Base-by-base conservation (phyloP, 176 grass and related monocot genomes). In the Oropetium thomaeum region DNA sequence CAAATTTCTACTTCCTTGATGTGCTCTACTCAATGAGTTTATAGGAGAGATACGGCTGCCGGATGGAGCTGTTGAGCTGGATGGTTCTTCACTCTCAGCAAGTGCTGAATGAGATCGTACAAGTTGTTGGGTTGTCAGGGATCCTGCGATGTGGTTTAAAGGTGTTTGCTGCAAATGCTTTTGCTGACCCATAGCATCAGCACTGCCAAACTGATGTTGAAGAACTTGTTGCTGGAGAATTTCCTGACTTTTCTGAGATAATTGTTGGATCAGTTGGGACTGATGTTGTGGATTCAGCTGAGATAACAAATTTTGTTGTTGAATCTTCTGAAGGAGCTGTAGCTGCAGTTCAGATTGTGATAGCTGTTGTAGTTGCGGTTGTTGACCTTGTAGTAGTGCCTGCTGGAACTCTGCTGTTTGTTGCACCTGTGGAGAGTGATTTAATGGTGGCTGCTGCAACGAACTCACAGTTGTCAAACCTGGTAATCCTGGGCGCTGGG, bases 251-350 rank as follows among this genome's bases (percentile, higher is more conserved):
- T 92, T 91, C 72, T 95, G 96, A 85, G 83, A 68, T 23, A 91
- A 55, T 65, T 91, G 90, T 58, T 91, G 94, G 30, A 86, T 71
- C 43, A 91, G 58, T 74, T 97, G 94, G 51, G 86, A 87, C 23
- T 92, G 95, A 40, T 85, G 80, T 48, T 92, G 89, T 7, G 91
- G 84, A 66, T 86, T 90, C 42, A 96, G 47, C 82, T 99, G 96
- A 73, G 96, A 92, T 27, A 96, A 62, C 57, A 96, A 72, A 75
- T 99, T 93, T 72, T 99, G 92, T 27, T 99, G 89, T 72, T 95
- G 96, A 52, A 95, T 79, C 79, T 99, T 99, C 86, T 99, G 96
- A 58, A 99, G 87, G 63, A 99, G 82, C 84, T 99, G 92, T 31
- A 90, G 76, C 79, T 99, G 95, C 69, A 92, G 62, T 74, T 97